A percentile compares a stretch with the other conserved stretches of the same genome.
Evolutionary conservation across 345 rosid genomes (phyloP).

Genomic region (Physaria fendleri): DNA sequence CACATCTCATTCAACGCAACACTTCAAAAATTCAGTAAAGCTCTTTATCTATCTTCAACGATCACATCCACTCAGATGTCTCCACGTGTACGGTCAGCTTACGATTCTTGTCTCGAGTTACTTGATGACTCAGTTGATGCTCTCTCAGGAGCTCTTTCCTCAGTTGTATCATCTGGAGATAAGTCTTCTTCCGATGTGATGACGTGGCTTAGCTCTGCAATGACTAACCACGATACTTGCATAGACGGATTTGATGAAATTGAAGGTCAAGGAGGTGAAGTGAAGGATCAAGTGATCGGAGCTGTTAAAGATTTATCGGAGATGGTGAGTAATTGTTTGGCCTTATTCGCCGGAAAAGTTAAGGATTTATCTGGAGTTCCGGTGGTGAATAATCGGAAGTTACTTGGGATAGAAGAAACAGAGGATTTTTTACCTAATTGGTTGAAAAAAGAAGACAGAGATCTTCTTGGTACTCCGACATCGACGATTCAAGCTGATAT

Average conservation of each 20-base stretch:
- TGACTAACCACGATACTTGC: slow-evolving; percentile 96
- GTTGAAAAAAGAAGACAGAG: slow-evolving; percentile 66
- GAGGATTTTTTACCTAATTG: slow-evolving; percentile 52
- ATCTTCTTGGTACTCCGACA: slow-evolving; percentile 47
- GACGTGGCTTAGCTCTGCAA: slow-evolving; percentile 95
- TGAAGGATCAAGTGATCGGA: slow-evolving; percentile 54
- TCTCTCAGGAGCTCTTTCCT: slow-evolving; percentile 54
- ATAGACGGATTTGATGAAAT: slow-evolving; percentile 61
- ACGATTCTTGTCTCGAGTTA: slow-evolving; percentile 88
- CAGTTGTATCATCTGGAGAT: slow-evolving; percentile 32
- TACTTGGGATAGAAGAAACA: slow-evolving; percentile 24
- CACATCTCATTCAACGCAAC: slow-evolving; percentile 96
- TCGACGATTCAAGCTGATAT: slow-evolving; percentile 67
- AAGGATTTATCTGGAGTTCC: slow-evolving; percentile 75
- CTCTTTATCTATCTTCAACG: slow-evolving; percentile 51
- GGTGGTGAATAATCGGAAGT: slow-evolving; percentile 63
- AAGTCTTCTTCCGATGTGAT: slow-evolving; percentile 47
- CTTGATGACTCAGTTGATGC: slow-evolving; percentile 78
- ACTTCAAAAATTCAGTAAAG: slow-evolving; percentile 69
- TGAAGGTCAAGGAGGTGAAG: slow-evolving; percentile 35
- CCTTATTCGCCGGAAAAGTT: slow-evolving; percentile 50
- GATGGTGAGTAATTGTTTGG: slow-evolving; percentile 81
- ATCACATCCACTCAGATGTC: too few species aligned
- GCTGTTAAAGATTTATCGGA: slow-evolving; percentile 68
- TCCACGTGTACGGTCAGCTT: too few species aligned